These are phyloP conservation scores for Suillus placidus DNA, from an alignment of 768 basidiomycete species.

Conservation along the genomic window DNA sequence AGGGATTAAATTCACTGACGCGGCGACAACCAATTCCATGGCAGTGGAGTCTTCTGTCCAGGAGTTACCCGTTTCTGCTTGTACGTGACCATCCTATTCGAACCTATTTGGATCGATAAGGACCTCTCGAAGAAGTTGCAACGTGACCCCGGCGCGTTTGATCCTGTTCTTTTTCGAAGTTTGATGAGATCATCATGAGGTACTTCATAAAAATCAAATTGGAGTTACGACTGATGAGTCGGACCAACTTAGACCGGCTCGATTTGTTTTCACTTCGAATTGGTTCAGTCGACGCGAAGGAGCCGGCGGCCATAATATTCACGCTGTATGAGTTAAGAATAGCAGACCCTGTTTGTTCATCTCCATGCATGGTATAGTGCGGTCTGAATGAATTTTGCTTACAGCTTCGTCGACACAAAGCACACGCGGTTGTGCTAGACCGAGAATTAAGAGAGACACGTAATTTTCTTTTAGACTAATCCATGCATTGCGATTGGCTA, in stretches of 20 bases:
- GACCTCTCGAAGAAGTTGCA: slow-evolving; percentile 2
- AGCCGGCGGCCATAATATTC: slow-evolving; percentile 4
- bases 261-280: slow-evolving; percentile 1
- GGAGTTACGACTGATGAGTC: slow-evolving; percentile 6
- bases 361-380: slow-evolving; percentile 16
- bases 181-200: slow-evolving; percentile 14
- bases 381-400: neutral
- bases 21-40: neutral
- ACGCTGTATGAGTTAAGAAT: neutral
- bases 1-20: neutral
- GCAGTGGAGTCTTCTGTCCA: neutral
- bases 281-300: neutral
- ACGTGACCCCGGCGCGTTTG: neutral
- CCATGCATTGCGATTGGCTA: slow-evolving; percentile 9
- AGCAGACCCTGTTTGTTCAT: slow-evolving; percentile 2
- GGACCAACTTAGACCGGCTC: slow-evolving; percentile 6
- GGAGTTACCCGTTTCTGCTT: neutral
- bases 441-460: slow-evolving; percentile 1
- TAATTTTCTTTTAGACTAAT: slow-evolving; percentile 13
- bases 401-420: slow-evolving; percentile 9
- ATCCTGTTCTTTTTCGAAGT: neutral
- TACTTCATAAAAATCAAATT: neutral
- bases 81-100: neutral
- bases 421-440: neutral
- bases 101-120: neutral